phyloP scores from a whole-genome alignment of 1,284 basidiomycete genomes.

The Fomitopsis palustris region DNA sequence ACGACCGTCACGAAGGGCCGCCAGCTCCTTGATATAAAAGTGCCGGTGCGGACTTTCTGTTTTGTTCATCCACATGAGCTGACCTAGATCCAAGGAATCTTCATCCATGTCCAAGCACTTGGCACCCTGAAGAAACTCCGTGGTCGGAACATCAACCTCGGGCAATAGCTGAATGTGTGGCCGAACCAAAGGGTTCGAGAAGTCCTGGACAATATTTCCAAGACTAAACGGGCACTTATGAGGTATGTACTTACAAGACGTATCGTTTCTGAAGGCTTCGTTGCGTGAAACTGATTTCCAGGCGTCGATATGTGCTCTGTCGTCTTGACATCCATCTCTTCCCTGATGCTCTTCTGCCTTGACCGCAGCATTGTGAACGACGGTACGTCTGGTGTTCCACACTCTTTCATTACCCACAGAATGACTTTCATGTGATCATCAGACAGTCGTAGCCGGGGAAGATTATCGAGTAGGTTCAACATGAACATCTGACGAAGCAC shows the following conservation, averaged over 20 bases:
- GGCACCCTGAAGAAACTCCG: slow-evolving; percentile 29
- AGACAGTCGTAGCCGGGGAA: neutral
- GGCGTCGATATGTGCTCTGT: slow-evolving; percentile 21
- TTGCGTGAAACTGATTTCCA: slow-evolving; percentile 32
- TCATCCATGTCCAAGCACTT: slow-evolving; percentile 27
- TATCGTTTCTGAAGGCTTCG: slow-evolving; percentile 22
- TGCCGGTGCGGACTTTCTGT: slow-evolving; percentile 11
- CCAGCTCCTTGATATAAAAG: slow-evolving; percentile 28
- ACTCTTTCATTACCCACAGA: neutral
- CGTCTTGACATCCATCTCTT: slow-evolving; percentile 15
- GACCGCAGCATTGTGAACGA: neutral
- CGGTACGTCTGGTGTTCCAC: neutral
- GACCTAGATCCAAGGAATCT: slow-evolving; percentile 18
- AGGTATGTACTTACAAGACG: slow-evolving; percentile 19
- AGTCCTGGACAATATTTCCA: slow-evolving; percentile 25
- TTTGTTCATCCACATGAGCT: slow-evolving; percentile 34
- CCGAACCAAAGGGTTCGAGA: slow-evolving; percentile 31
- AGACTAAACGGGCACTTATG: neutral
- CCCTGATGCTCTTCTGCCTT: slow-evolving; percentile 5
- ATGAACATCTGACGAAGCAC: neutral
- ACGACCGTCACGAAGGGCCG: slow-evolving; percentile 15
- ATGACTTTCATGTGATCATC: neutral
- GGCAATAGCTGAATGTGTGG: slow-evolving; percentile 29
- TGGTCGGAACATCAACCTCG: slow-evolving; percentile 21
- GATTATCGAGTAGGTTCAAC: neutral